Evolutionary conservation across 108 stramenopile species (phyloP).

Genomic region (Bacterosira constricta): DNA sequence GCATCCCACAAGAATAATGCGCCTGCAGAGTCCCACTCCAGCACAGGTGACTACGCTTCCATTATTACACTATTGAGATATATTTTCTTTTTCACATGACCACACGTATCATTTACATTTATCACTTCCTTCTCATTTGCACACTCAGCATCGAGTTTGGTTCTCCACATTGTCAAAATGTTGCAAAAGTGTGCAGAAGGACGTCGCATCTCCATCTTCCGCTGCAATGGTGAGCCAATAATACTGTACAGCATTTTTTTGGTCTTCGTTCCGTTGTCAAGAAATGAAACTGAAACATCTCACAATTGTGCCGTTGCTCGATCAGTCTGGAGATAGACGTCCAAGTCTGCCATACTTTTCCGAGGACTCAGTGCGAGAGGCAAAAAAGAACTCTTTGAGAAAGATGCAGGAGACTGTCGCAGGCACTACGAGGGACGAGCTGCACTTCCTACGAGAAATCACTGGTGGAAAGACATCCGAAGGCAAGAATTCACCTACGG

Average conservation of each 20-base stretch:
- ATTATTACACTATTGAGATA: too few relatives aligned
- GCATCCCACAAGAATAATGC: constrained; percentile 34
- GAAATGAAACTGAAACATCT: too few relatives aligned
- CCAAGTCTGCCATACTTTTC: constrained; percentile 6
- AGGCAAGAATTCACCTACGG: neutral
- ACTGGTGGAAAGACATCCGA: neutral
- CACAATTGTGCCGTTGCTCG: neutral
- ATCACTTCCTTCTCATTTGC: neutral
- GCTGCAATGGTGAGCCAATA: constrained; percentile 5
- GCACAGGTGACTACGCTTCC: constrained; percentile 2
- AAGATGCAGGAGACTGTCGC: neutral
- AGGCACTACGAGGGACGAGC: constrained; percentile 7
- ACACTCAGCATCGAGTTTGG: constrained; percentile 33
- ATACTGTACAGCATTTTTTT: neutral
- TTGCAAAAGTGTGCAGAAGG: constrained; percentile 20
- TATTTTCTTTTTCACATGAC: neutral
- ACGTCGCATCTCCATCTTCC: neutral
- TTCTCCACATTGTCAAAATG: constrained; percentile 33
- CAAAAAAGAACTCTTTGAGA: neutral
- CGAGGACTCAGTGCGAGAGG: neutral
- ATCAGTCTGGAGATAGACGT: neutral
- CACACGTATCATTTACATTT: too few relatives aligned
- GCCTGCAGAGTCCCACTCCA: constrained; percentile 32
- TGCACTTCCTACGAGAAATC: constrained; percentile 5
- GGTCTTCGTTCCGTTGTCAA: too few relatives aligned